These are phyloP conservation scores for Cucumis cinereus DNA, from an alignment of 306 rosid species.

Conservation along the genomic window DNA sequence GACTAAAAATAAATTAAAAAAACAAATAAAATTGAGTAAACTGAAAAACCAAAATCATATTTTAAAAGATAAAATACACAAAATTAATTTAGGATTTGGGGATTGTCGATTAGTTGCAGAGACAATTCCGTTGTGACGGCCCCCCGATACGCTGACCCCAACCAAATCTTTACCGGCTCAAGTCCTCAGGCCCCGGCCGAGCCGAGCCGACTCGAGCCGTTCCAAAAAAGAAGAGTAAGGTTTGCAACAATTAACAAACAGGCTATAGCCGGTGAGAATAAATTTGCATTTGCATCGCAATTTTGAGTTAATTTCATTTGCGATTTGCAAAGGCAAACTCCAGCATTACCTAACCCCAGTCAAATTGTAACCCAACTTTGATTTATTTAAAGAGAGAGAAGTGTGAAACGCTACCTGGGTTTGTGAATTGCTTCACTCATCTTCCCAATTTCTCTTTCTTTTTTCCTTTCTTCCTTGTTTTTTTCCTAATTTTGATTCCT, in stretches of 20 bases:
- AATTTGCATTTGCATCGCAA: conserved; percentile 3
- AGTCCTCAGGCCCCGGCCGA: neutral
- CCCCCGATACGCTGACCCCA: neutral
- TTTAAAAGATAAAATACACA: neutral
- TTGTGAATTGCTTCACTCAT: neutral
- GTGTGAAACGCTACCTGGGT: neutral
- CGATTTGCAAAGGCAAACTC: neutral
- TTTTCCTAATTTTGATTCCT: neutral
- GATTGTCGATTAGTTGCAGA: neutral
- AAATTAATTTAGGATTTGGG: neutral
- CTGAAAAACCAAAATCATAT: too few relatives aligned
- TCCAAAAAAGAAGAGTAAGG: neutral
- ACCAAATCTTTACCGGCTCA: neutral
- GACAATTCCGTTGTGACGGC: conserved; percentile 1
- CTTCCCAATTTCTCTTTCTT: neutral
- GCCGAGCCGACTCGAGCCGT: neutral
- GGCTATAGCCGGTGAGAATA: neutral
- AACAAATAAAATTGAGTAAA: too few relatives aligned
- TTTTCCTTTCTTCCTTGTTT: too few relatives aligned
- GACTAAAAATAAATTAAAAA: too few relatives aligned
- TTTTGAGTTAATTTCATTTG: conserved; percentile 9
- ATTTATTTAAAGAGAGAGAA: conserved; percentile 12
- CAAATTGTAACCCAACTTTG: conserved; percentile 9
- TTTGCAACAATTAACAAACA: neutral
- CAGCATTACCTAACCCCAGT: conserved; percentile 12